Evolutionary conservation across 164 flowering plant species (phyloP).

Genomic region (Dillenia suffruticosa): DNA sequence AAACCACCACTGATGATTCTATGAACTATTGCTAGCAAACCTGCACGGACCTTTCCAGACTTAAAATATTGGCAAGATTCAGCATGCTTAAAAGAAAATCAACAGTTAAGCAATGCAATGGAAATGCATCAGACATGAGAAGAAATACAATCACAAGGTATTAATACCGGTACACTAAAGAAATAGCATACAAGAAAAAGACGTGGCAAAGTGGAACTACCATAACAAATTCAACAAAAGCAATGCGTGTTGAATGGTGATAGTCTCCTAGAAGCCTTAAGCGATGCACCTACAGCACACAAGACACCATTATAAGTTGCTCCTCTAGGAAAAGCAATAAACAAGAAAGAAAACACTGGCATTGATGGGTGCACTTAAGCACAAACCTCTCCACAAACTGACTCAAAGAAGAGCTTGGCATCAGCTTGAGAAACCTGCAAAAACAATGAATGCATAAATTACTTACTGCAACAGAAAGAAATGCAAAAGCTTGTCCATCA

Average conservation of each 20-base stretch:
- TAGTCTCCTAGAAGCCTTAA: constrained; percentile 79
- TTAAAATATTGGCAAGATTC: no score
- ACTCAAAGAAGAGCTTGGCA: constrained; percentile 69
- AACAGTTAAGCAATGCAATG: no score
- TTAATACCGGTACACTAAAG: not conserved
- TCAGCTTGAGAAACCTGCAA: constrained; percentile 73
- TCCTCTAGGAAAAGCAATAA: not conserved
- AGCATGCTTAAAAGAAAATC: no score
- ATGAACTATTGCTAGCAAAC: no score
- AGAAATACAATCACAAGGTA: not conserved
- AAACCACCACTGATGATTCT: no score
- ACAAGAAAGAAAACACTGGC: not conserved
- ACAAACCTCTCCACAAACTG: constrained; percentile 79
- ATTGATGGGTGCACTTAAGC: not conserved
- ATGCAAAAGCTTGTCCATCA: no score
- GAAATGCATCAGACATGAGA: no score
- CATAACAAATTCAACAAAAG: constrained; percentile 81
- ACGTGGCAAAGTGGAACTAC: constrained; percentile 24
- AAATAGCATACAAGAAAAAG: not conserved
- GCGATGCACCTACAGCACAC: constrained; percentile 52
- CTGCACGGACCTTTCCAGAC: no score
- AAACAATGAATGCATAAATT: not conserved
- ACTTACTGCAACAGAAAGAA: no score
- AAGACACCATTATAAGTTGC: constrained; percentile 6
- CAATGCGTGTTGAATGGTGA: constrained; percentile 78